Percentiles rank a stretch among this genome's conserved stretches.
Evolutionary conservation across 2,329 filamentous ascomycete species (phyloP).

Genomic region (Sclerotiophoma versabilis): DNA sequence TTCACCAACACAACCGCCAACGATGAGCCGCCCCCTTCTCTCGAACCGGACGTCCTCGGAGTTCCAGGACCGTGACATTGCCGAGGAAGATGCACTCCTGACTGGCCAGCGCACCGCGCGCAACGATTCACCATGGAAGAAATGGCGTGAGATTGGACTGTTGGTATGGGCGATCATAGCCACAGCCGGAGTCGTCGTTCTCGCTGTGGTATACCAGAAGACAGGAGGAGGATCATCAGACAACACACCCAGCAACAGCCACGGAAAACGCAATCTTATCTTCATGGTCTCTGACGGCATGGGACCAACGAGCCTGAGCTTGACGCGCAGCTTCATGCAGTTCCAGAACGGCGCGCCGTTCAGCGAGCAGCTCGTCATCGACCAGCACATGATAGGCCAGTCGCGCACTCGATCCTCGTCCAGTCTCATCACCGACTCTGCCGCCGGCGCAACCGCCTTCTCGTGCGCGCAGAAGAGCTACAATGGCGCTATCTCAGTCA

Average conservation of each 20-base stretch:
- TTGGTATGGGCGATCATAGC: constrained; percentile 85
- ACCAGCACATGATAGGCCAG: constrained; percentile 88
- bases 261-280: constrained; percentile 86
- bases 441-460: constrained; percentile 96
- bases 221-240: constrained; percentile 41
- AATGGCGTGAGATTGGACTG: constrained; percentile 76
- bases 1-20: constrained; percentile 7
- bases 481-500: constrained; percentile 91
- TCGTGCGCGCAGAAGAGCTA: constrained; percentile 93
- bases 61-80: constrained; percentile 58
- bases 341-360: constrained; percentile 74
- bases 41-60: constrained; percentile 64
- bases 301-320: constrained; percentile 87
- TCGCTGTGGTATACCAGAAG: constrained; percentile 82
- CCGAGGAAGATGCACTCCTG: constrained; percentile 69
- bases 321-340: constrained; percentile 89
- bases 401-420: constrained; percentile 85
- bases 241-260: constrained; percentile 38
- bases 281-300: constrained; percentile 99
- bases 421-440: constrained; percentile 91
- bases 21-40: constrained; percentile 57
- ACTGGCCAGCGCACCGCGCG: constrained; percentile 58
- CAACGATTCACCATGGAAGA: constrained; percentile 53
- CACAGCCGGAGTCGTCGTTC: constrained; percentile 77
- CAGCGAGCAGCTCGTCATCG: constrained; percentile 78